Evolutionary conservation across 495 filamentous ascomycete species (phyloP).

Genomic region (Neurospora sp.): DNA sequence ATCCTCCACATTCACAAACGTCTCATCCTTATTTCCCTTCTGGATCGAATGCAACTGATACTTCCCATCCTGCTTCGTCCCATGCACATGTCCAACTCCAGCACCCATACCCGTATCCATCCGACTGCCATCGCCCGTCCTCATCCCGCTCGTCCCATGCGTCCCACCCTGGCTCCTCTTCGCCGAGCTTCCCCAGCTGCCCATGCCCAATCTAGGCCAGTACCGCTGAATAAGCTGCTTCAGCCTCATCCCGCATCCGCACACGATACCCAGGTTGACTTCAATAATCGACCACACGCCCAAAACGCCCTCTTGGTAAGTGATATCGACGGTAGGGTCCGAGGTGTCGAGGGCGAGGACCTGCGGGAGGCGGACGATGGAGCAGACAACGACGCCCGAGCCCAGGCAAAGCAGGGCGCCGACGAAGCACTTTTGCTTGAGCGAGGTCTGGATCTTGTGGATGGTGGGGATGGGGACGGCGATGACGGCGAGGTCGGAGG

Average conservation of each 20-base stretch:
- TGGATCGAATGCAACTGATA: constrained; percentile 14
- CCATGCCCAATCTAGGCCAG: constrained; percentile 8
- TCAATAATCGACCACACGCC: constrained; percentile 34
- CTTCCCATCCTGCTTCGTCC: not conserved
- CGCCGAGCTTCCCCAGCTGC: not conserved
- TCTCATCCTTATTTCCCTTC: constrained; percentile 1
- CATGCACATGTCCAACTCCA: not conserved
- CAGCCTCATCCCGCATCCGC: constrained; percentile 19
- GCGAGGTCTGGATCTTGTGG: constrained; percentile 15
- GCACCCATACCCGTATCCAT: not conserved
- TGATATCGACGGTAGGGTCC: constrained; percentile 4
- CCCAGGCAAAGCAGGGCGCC: constrained; percentile 10
- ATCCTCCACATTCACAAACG: not conserved
- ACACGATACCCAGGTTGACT: constrained; percentile 28
- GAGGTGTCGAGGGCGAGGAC: constrained; percentile 3
- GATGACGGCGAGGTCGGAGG: constrained; percentile 30
- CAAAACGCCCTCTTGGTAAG: constrained; percentile 11
- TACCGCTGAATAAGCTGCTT: constrained; percentile 11
- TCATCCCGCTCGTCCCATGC: not conserved
- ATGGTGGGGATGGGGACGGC: constrained; percentile 29
- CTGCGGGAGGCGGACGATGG: constrained; percentile 16
- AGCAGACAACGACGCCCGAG: constrained; percentile 14
- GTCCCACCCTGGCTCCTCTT: not conserved
- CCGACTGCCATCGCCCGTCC: not conserved
- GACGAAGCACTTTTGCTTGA: constrained; percentile 10